Evolutionary conservation across 1,139 yeast genomes (phyloP).

Genomic region (Protomyces inundatus): DNA sequence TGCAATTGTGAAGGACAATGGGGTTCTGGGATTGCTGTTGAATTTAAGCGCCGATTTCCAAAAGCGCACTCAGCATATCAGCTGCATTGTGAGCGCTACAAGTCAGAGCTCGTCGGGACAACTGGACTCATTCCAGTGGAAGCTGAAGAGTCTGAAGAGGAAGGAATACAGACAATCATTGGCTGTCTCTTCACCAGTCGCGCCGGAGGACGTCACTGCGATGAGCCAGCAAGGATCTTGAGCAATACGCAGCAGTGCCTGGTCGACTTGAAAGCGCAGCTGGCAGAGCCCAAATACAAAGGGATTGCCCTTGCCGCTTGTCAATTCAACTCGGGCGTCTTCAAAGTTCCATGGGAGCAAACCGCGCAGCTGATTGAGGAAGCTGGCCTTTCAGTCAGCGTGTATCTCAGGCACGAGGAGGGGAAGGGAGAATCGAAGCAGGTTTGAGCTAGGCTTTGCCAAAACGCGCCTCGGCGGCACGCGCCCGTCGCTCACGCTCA

Average conservation of each 20-base stretch:
- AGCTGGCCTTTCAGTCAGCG: conserved; percentile 2
- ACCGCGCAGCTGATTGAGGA: conserved; percentile 3
- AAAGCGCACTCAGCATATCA: background rate
- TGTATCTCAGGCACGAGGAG: background rate
- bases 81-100: background rate
- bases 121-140: conserved; percentile 1
- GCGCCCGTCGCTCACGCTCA: conserved; percentile 89
- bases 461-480: conserved; percentile 93
- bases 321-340: conserved; percentile 9
- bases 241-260: background rate
- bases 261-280: conserved; percentile 1
- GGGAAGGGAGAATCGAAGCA: background rate
- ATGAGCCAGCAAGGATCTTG: background rate
- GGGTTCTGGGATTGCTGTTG: conserved; percentile 13
- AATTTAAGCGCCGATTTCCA: background rate
- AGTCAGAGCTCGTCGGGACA: conserved; percentile 1
- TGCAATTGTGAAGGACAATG: conserved; percentile 16
- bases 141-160: background rate
- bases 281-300: background rate
- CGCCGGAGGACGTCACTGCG: background rate
- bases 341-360: conserved; percentile 12
- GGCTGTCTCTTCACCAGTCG: conserved; percentile 23
- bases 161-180: background rate
- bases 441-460: conserved; percentile 31
- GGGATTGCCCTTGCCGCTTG: conserved; percentile 5